Evolutionary conservation across 2,329 filamentous ascomycete genomes (phyloP), one percentile per base, ranked within the genome.

Genomic region (Reticulascus tulasneorum): DNA sequence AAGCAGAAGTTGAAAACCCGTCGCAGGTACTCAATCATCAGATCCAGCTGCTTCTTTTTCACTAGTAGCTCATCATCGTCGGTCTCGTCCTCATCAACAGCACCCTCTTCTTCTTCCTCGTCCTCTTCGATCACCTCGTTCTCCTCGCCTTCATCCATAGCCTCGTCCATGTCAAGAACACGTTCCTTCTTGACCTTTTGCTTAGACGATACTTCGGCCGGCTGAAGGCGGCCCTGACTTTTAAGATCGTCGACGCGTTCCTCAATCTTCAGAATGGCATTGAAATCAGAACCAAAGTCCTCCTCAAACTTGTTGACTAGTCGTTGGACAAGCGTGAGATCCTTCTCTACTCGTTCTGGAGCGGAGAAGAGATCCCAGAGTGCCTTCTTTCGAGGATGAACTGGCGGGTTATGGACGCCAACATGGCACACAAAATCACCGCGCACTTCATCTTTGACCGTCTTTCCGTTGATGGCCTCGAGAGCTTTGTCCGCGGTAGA

Each of bases 1-100:
- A 98, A 96, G 69, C 93, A 98, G 66, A 98, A 97, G 64, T 93
- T 96, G 73, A 94, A 94, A 34, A 98, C 93, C 12, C 93, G 83
- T 34, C 93, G 88, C 41, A 98, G 75, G 59, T 98, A 98, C 64
- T 98, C 93, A 35, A 97, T 93, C 60, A 95, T 75, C 23, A 98
- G 72, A 63, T 98, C 93, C 32, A 98, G 78, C 54, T 93, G 90
- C 71, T 98, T 97, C 76, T 97, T 97, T 72, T 94, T 93, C 25
- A 82, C 76, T 36, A 96, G 62, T 24, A 96, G 69, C 25, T 96
- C 88, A 54, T 95, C 88, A 52, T 94, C 88, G 49, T 98, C 91
- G 22, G 82, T 74, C 44, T 96, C 91, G 42, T 86, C 74, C 34
- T 93, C 87, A 42, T 88, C 79, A 25, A 82, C 75, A 29, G 83